Conservation (phyloP, 2,329 filamentous ascomycete genomes). For the Ophiosphaerella korrae region DNA sequence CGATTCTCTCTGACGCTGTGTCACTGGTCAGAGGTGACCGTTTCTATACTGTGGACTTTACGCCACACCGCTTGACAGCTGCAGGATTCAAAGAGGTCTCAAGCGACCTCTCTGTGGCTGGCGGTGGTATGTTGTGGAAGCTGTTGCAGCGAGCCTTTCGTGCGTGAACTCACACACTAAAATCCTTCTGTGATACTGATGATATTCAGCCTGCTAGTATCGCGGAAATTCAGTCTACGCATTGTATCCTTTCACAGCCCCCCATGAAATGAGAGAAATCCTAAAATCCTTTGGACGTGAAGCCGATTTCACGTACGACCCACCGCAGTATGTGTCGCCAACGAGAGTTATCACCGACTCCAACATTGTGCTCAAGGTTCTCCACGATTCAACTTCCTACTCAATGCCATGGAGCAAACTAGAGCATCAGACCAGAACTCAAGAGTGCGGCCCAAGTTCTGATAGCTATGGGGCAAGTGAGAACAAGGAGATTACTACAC, state of each 20-base stretch:
- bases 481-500: conserved; percentile 14
- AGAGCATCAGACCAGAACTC: conserved; percentile 26
- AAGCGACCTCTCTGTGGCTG: conserved; percentile 10
- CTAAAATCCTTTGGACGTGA: conserved; percentile 16
- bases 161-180: neutral
- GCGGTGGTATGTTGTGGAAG: conserved; percentile 18
- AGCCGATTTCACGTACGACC: conserved; percentile 26
- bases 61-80: conserved; percentile 13
- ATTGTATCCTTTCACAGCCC: conserved; percentile 36
- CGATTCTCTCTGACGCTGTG: conserved; percentile 75
- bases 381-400: conserved; percentile 32
- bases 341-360: conserved; percentile 24
- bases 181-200: neutral
- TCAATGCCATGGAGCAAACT: conserved; percentile 37
- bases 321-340: conserved; percentile 15
- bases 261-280: conserved; percentile 20
- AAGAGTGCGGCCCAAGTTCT: conserved; percentile 26
- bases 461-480: conserved; percentile 15
- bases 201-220: conserved; percentile 19
- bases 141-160: conserved; percentile 22
- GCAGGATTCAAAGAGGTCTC: conserved; percentile 17
- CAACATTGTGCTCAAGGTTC: conserved; percentile 27
- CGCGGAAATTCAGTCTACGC: conserved; percentile 29
- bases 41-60: conserved; percentile 21
- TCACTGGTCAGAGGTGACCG: conserved; percentile 63